Conservation (phyloP, 441 rosid genomes). For the Bruguiera hainesii region DNA sequence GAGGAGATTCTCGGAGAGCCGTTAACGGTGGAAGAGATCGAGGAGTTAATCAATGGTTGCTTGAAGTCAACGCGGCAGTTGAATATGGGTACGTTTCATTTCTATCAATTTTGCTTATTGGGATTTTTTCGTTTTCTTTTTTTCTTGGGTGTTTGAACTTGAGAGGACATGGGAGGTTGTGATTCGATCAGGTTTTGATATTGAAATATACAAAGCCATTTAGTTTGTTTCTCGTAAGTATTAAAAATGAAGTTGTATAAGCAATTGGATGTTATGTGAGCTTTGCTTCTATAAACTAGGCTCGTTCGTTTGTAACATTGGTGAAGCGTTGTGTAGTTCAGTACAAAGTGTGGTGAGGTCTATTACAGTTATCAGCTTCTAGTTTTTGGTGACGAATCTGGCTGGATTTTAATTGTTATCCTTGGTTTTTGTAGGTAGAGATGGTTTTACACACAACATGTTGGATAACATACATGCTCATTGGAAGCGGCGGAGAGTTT, state of each 20-base stretch:
- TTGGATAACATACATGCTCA: constrained; percentile 83
- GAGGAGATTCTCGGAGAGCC: constrained; percentile 93
- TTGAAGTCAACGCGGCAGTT: constrained; percentile 63
- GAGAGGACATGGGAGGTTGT: no score
- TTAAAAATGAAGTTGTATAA: no score
- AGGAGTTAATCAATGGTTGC: constrained; percentile 55
- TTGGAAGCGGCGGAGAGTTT: constrained; percentile 84
- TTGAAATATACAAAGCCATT: no score
- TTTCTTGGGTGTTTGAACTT: background rate
- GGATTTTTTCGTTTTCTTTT: background rate
- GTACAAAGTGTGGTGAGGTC: background rate
- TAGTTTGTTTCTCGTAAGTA: no score
- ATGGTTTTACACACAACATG: constrained; percentile 97
- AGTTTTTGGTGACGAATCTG: constrained; percentile 5
- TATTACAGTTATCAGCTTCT: background rate
- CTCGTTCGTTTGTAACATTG: background rate
- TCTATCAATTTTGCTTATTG: no score
- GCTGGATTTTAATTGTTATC: background rate
- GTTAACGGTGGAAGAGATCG: constrained; percentile 60
- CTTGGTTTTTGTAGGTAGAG: constrained; percentile 60
- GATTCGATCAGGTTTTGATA: no score
- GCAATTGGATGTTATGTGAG: no score
- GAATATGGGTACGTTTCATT: constrained; percentile 63
- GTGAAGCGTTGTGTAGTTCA: background rate
- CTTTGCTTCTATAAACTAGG: background rate